Evolutionary conservation across 2,329 filamentous ascomycete genomes (phyloP).

Genomic region (Amauroascus niger): DNA sequence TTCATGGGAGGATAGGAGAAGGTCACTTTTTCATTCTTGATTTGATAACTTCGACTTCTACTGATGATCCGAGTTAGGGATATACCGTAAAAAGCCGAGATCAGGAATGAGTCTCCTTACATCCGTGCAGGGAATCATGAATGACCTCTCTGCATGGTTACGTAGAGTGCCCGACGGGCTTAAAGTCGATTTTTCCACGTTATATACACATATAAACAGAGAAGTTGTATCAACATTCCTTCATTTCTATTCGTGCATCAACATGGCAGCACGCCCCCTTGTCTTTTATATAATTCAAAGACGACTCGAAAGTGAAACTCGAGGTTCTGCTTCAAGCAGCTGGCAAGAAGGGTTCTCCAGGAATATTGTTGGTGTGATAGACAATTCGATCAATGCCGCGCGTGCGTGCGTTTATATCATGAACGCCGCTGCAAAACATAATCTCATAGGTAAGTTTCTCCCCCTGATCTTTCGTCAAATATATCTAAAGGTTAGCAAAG

Average conservation of each 20-base stretch:
- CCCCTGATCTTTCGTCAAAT: neutral
- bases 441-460: constrained; percentile 40
- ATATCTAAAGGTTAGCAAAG: constrained; percentile 21
- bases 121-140: constrained; percentile 42
- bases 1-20: constrained; percentile 43
- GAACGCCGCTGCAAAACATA: constrained; percentile 41
- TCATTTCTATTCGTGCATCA: constrained; percentile 50
- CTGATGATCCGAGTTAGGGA: neutral
- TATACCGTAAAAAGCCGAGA: constrained; percentile 14
- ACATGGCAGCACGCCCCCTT: constrained; percentile 48
- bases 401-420: constrained; percentile 43
- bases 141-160: constrained; percentile 44
- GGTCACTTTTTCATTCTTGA: constrained; percentile 19
- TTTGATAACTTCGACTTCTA: neutral
- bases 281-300: constrained; percentile 47
- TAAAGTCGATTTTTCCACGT: constrained; percentile 40
- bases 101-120: constrained; percentile 4
- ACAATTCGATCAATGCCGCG: constrained; percentile 45
- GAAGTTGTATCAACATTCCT: constrained; percentile 45
- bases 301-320: constrained; percentile 32
- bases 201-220: constrained; percentile 37
- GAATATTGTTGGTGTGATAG: constrained; percentile 44
- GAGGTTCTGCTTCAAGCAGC: constrained; percentile 19
- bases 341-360: constrained; percentile 43
- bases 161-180: constrained; percentile 41